Conservation (phyloP, 306 rosid genomes). For the Pterocarpus macrocarpus region DNA sequence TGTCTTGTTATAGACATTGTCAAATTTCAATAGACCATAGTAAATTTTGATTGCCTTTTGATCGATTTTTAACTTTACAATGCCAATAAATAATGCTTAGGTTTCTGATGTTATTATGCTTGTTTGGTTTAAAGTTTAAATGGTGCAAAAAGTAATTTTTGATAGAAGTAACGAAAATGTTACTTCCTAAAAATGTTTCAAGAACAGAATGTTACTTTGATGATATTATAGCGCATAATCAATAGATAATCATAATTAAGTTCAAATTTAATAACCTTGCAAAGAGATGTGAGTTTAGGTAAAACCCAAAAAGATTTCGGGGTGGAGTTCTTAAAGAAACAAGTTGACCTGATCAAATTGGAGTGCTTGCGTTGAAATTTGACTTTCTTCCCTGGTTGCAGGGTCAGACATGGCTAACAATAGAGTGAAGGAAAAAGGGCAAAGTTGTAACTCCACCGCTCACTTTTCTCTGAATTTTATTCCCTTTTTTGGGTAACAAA, state of each 20-base stretch:
- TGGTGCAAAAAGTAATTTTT: too few species aligned
- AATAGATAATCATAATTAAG: background rate
- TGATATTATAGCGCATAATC: background rate
- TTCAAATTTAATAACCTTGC: conserved; percentile 2
- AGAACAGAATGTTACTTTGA: background rate
- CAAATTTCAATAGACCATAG: background rate
- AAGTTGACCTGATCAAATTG: background rate
- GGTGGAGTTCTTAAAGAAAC: background rate
- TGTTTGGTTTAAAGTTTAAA: too few species aligned
- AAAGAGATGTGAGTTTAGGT: background rate
- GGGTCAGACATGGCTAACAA: conserved; percentile 23
- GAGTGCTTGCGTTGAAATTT: conserved; percentile 22
- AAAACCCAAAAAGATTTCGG: background rate
- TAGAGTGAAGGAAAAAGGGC: background rate
- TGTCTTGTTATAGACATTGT: background rate
- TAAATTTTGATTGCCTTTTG: background rate
- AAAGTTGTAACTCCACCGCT: background rate
- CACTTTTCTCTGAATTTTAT: background rate
- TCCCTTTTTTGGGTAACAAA: background rate
- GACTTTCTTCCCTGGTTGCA: background rate
- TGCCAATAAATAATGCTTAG: background rate
- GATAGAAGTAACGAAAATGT: too few species aligned
- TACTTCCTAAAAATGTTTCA: too few species aligned
- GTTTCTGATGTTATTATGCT: background rate
- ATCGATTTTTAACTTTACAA: background rate